These are phyloP conservation scores for Schrenkiella parvula DNA, from an alignment of 345 rosid genomes.

Conservation along the genomic window DNA sequence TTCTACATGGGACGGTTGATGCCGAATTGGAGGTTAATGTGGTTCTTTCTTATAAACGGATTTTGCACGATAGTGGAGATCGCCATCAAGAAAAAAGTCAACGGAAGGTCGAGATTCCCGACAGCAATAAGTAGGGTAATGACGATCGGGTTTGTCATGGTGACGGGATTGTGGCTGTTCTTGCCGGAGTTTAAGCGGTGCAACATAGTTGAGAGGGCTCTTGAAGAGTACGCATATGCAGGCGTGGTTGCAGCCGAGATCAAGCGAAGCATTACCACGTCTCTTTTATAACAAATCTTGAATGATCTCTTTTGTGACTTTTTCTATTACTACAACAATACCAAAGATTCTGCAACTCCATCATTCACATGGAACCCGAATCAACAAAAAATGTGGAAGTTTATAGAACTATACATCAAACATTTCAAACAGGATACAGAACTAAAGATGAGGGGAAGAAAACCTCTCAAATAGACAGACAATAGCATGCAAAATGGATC, in stretches of 20 bases:
- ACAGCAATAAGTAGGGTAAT: slow-evolving; percentile 23
- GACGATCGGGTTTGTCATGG: slow-evolving; percentile 41
- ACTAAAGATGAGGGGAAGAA: background rate
- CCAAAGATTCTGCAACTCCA: background rate
- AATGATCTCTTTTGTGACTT: background rate
- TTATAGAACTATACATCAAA: slow-evolving; percentile 6
- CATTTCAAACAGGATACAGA: background rate
- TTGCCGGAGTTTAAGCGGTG: slow-evolving; percentile 34
- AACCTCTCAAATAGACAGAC: background rate
- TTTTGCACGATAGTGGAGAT: slow-evolving; percentile 35
- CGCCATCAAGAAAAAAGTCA: slow-evolving; percentile 35
- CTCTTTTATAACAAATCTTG: background rate
- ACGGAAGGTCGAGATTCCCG: slow-evolving; percentile 26
- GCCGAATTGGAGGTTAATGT: slow-evolving; percentile 48
- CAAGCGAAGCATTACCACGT: background rate
- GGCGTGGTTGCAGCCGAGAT: slow-evolving; percentile 5
- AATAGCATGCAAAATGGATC: slow-evolving; percentile 11
- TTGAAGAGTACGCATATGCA: slow-evolving; percentile 45
- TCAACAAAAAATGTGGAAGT: slow-evolving; percentile 11
- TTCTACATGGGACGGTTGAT: slow-evolving; percentile 45
- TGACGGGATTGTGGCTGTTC: slow-evolving; percentile 43
- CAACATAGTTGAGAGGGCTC: slow-evolving; percentile 26
- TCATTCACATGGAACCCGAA: background rate
- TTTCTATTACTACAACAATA: background rate
- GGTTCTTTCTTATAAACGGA: slow-evolving; percentile 59